phyloP scores from a whole-genome alignment of 176 grass and related monocot genomes.

The Cocos nucifera region DNA sequence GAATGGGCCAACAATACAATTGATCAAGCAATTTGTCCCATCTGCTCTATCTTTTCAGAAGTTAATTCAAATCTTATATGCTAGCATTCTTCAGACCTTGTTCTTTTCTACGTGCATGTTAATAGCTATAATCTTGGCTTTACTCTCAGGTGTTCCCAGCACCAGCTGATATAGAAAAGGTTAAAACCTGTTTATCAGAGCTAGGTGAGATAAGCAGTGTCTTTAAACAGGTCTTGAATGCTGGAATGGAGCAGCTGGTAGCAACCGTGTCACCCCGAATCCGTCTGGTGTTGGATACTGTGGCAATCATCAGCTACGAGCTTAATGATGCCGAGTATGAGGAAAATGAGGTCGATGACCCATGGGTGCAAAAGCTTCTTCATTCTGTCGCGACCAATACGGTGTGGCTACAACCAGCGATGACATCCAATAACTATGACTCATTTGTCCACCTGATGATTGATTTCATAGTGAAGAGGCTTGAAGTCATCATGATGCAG shows the following conservation, averaged over 20 bases:
- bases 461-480: slow-evolving; percentile 87
- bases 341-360: slow-evolving; percentile 86
- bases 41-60: too few relatives aligned
- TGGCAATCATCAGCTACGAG: slow-evolving; percentile 82
- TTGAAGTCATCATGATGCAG: slow-evolving; percentile 98
- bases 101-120: too few relatives aligned
- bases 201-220: slow-evolving; percentile 67
- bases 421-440: slow-evolving; percentile 90
- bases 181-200: slow-evolving; percentile 85
- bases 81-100: too few relatives aligned
- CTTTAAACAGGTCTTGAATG: slow-evolving; percentile 68
- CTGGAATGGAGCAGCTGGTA: slow-evolving; percentile 75
- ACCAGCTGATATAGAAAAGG: slow-evolving; percentile 76
- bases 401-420: slow-evolving; percentile 65
- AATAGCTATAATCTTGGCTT: too few relatives aligned
- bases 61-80: too few relatives aligned
- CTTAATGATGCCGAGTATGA: slow-evolving; percentile 70
- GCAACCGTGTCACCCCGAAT: slow-evolving; percentile 59
- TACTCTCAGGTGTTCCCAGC: slow-evolving; percentile 55
- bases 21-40: too few relatives aligned
- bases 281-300: slow-evolving; percentile 68
- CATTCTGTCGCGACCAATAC: slow-evolving; percentile 64
- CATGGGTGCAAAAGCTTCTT: slow-evolving; percentile 90
- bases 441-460: slow-evolving; percentile 73
- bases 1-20: too few relatives aligned